Evolutionary conservation across 2,329 filamentous ascomycete genomes (phyloP).

Genomic region (Boeremia exigua): DNA sequence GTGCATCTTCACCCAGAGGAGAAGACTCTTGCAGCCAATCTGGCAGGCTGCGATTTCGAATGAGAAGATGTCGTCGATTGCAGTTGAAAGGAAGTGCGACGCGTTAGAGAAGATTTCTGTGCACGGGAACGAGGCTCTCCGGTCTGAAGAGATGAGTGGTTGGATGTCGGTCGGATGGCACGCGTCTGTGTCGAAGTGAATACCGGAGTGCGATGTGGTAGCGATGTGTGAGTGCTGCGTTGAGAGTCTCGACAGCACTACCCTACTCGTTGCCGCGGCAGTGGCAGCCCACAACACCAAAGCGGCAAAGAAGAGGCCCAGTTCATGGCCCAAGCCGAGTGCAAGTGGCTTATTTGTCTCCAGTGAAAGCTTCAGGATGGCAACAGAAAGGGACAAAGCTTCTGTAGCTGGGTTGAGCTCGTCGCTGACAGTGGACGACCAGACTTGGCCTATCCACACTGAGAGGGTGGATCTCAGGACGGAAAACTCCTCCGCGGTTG

Average conservation of each 20-base stretch:
- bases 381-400: slow-evolving; percentile 25
- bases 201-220: not conserved
- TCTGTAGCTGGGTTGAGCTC: slow-evolving; percentile 22
- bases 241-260: slow-evolving; percentile 3
- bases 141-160: slow-evolving; percentile 2
- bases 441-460: slow-evolving; percentile 46
- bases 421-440: slow-evolving; percentile 19
- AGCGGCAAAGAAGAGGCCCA: slow-evolving; percentile 44
- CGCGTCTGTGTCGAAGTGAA: not conserved
- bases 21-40: slow-evolving; percentile 36
- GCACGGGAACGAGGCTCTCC: slow-evolving; percentile 15
- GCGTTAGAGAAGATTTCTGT: slow-evolving; percentile 30
- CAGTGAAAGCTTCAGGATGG: slow-evolving; percentile 25
- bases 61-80: slow-evolving; percentile 24
- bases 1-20: slow-evolving; percentile 43
- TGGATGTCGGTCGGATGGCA: not conserved
- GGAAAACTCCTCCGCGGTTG: slow-evolving; percentile 37
- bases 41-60: slow-evolving; percentile 33
- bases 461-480: slow-evolving; percentile 40
- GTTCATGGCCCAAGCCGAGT: slow-evolving; percentile 39
- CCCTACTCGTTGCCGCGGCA: slow-evolving; percentile 31
- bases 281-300: slow-evolving; percentile 47
- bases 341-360: slow-evolving; percentile 25
- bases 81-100: slow-evolving; percentile 34
- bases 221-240: not conserved